Evolutionary conservation across 2,329 filamentous ascomycete species (phyloP).

Genomic region (Fusarium denticulatum): DNA sequence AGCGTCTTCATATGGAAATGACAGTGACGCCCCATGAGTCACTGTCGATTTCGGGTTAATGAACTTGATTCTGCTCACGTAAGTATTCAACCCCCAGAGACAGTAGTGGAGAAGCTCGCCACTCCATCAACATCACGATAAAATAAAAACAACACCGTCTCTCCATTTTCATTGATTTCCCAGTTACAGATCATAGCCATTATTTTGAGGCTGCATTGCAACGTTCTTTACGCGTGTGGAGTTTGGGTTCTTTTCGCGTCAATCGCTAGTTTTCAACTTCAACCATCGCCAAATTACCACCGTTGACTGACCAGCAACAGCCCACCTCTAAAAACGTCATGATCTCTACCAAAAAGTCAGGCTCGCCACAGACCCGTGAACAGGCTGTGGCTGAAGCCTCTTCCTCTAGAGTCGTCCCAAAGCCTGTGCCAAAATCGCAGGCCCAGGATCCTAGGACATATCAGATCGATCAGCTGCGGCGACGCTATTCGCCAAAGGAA

Average conservation of each 20-base stretch:
- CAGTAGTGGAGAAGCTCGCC: constrained; percentile 33
- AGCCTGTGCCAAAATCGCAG: constrained; percentile 73
- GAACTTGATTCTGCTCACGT: constrained; percentile 28
- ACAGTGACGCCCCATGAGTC: constrained; percentile 31
- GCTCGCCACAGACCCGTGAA: constrained; percentile 47
- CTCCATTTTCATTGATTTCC: background rate
- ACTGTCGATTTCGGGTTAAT: constrained; percentile 26
- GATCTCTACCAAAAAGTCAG: constrained; percentile 51
- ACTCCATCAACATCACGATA: constrained; percentile 30
- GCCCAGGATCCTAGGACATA: constrained; percentile 75
- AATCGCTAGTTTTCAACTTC: background rate
- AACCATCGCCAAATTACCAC: constrained; percentile 3
- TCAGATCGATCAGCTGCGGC: constrained; percentile 77
- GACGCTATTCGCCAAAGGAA: constrained; percentile 67
- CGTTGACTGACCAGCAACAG: constrained; percentile 1
- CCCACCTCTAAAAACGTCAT: constrained; percentile 42
- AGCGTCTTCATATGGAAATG: background rate
- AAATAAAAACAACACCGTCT: constrained; percentile 30
- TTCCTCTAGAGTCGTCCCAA: constrained; percentile 64
- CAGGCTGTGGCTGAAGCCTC: constrained; percentile 60
- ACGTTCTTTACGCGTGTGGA: constrained; percentile 1
- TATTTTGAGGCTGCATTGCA: background rate
- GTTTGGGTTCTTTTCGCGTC: constrained; percentile 20
- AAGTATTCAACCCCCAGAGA: constrained; percentile 9
- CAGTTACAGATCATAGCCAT: background rate